phyloP scores from a whole-genome alignment of 164 flowering plant genomes.

The Magnolia officinalis region DNA sequence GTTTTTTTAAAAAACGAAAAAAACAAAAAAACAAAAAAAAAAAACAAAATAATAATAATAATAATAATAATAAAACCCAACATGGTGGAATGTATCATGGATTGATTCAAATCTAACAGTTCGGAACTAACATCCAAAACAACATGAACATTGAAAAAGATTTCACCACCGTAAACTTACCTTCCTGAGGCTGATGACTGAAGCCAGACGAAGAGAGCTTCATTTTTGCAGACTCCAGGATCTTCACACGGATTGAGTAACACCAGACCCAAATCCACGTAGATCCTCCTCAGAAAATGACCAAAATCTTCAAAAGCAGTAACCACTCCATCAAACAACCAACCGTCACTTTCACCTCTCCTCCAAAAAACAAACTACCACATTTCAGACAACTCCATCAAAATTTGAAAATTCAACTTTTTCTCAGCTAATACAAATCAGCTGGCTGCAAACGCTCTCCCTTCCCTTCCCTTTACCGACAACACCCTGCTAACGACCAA shows the following conservation, averaged over 20 bases:
- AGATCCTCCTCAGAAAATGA: conserved; percentile 12
- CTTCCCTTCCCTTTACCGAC: too few species aligned
- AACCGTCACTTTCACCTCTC: conserved; percentile 8
- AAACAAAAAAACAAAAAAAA: too few species aligned
- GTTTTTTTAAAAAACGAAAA: background rate
- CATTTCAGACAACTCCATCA: conserved; percentile 5
- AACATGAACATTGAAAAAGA: background rate
- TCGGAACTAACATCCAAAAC: background rate
- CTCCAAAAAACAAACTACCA: conserved; percentile 13
- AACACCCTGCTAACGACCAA: background rate
- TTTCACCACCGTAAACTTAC: conserved; percentile 22
- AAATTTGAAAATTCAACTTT: background rate
- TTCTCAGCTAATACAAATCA: background rate
- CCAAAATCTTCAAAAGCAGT: background rate
- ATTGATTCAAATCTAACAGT: too few species aligned
- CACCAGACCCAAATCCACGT: background rate
- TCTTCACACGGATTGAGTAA: background rate
- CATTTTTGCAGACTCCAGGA: conserved; percentile 32
- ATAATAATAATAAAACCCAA: too few species aligned
- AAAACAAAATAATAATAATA: too few species aligned
- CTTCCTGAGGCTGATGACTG: conserved; percentile 59
- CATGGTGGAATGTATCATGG: too few species aligned
- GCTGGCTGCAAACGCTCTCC: background rate
- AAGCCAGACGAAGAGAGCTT: conserved; percentile 66
- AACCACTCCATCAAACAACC: background rate